Percentiles rank a stretch among this genome's conserved stretches.
Evolutionary conservation across 257 asterid species (phyloP).

Genomic region (Fraxinus quadrangulata): DNA sequence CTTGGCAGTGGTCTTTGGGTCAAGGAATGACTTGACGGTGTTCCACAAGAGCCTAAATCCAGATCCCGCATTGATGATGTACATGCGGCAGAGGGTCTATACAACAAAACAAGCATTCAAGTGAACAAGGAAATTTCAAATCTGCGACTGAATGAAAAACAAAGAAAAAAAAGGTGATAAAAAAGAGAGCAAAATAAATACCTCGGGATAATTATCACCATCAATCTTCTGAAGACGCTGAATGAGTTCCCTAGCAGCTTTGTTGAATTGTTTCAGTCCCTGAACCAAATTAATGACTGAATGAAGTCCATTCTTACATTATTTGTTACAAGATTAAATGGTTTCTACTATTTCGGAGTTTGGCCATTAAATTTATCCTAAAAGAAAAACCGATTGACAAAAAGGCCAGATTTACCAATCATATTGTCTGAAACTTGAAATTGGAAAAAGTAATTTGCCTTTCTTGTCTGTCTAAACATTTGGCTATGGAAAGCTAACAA

Average conservation of each 20-base stretch:
- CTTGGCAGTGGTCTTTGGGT: slow-evolving; percentile 95
- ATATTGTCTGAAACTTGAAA: neutral
- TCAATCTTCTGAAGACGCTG: slow-evolving; percentile 86
- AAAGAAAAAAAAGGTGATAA: neutral
- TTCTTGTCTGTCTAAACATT: neutral
- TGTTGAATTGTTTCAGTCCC: slow-evolving; percentile 90
- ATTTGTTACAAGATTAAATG: neutral
- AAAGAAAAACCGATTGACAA: neutral
- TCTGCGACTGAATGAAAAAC: neutral
- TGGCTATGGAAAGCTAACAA: neutral
- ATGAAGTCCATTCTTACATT: neutral
- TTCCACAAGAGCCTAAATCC: slow-evolving; percentile 98
- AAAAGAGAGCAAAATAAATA: slow-evolving; percentile 11
- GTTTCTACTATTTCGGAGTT: neutral
- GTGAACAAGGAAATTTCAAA: neutral
- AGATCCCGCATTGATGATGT: slow-evolving; percentile 92
- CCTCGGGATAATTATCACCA: slow-evolving; percentile 98
- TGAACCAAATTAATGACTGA: slow-evolving; percentile 27
- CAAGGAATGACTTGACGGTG: slow-evolving; percentile 92
- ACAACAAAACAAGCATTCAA: neutral
- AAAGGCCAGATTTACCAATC: neutral
- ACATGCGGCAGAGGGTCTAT: slow-evolving; percentile 90
- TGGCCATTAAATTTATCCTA: neutral
- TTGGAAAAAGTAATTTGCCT: neutral
- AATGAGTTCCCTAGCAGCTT: slow-evolving; percentile 85